Percentiles rank a stretch among this genome's conserved stretches.
phyloP scores from a whole-genome alignment of 768 basidiomycete species.

The Lactarius sanguifluus region DNA sequence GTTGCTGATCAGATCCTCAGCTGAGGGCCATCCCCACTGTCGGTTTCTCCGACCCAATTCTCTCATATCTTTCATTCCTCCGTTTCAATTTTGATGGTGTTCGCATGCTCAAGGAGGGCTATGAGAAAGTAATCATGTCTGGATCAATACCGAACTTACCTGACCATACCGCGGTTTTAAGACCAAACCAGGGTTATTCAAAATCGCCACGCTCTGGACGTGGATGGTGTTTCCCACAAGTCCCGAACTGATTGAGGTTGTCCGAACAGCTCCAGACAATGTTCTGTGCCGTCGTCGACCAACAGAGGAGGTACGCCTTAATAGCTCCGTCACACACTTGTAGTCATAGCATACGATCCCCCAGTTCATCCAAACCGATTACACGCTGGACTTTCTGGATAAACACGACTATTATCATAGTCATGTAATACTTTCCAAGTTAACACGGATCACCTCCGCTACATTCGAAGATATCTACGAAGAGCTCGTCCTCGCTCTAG shows the following conservation, averaged over 20 bases:
- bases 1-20: slow-evolving; percentile 9
- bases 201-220: slow-evolving; percentile 43
- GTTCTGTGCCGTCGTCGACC: too few species aligned
- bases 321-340: too few species aligned
- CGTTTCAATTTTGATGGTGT: slow-evolving; percentile 33
- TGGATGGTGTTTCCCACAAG: slow-evolving; percentile 50
- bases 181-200: slow-evolving; percentile 38
- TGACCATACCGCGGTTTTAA: not conserved
- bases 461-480: too few species aligned
- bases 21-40: slow-evolving; percentile 38
- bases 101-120: slow-evolving; percentile 38
- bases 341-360: too few species aligned
- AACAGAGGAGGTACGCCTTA: too few species aligned
- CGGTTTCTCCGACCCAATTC: slow-evolving; percentile 36
- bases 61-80: slow-evolving; percentile 38
- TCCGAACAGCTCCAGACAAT: too few species aligned
- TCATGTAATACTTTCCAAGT: too few species aligned
- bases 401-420: too few species aligned
- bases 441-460: too few species aligned
- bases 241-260: slow-evolving; percentile 24
- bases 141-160: not conserved
- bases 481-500: too few species aligned
- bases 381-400: too few species aligned
- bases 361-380: too few species aligned
- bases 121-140: slow-evolving; percentile 33